Conservation (phyloP, 2,329 filamentous ascomycete genomes). For the Colletotrichum plurivorum region DNA sequence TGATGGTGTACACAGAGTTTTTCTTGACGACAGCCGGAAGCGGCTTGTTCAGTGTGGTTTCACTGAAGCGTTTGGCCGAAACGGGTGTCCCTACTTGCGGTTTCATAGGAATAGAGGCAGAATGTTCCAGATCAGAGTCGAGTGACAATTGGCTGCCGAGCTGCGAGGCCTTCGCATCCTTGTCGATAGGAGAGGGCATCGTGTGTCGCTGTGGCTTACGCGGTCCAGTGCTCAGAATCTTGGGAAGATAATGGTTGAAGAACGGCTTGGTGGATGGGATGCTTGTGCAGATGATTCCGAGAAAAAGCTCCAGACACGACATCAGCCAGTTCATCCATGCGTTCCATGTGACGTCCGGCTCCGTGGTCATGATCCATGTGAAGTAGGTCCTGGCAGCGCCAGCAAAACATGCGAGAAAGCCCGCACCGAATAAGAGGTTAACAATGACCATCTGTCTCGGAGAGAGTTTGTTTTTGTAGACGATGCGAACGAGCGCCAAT, state of each 20-base stretch:
- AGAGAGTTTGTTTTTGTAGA: slow-evolving; percentile 56
- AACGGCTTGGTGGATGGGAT: slow-evolving; percentile 61
- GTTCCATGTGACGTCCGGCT: slow-evolving; percentile 54
- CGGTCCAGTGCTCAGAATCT: slow-evolving; percentile 41
- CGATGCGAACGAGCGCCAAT: slow-evolving; percentile 57
- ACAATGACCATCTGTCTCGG: slow-evolving; percentile 61
- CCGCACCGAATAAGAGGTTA: slow-evolving; percentile 63
- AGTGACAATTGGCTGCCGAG: slow-evolving; percentile 17
- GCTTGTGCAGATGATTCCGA: slow-evolving; percentile 62
- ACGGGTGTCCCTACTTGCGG: slow-evolving; percentile 4
- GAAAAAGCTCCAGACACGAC: slow-evolving; percentile 56
- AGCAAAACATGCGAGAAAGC: slow-evolving; percentile 60
- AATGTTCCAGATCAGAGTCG: slow-evolving; percentile 3
- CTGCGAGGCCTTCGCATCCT: slow-evolving; percentile 15
- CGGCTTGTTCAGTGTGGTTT: slow-evolving; percentile 47
- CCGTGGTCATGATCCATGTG: slow-evolving; percentile 48
- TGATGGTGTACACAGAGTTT: slow-evolving; percentile 39
- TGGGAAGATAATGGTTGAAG: slow-evolving; percentile 54
- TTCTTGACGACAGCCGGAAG: slow-evolving; percentile 44
- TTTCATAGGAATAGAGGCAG: background rate
- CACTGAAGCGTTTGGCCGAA: slow-evolving; percentile 11
- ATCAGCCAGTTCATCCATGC: slow-evolving; percentile 52
- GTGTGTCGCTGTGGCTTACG: background rate
- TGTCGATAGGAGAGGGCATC: slow-evolving; percentile 7
- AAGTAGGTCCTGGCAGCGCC: slow-evolving; percentile 56